These are phyloP conservation scores for Nakazawaea wyomingensis DNA, from an alignment of 805 yeast genomes.

Conservation along the genomic window DNA sequence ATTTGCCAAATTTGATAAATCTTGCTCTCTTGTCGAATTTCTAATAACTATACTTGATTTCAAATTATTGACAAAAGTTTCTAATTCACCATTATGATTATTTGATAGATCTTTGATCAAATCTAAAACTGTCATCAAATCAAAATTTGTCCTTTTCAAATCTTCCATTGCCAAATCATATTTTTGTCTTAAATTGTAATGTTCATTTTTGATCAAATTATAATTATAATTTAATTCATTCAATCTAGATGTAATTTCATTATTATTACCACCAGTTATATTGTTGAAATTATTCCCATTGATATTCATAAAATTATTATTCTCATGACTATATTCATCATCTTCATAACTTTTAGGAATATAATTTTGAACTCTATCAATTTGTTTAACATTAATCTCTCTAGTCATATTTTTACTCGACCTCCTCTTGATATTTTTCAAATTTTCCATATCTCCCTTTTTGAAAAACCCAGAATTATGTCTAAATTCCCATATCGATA, in stretches of 20 bases:
- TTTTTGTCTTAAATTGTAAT: conserved; percentile 35
- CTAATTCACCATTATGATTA: conserved; percentile 17
- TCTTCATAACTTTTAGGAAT: conserved; percentile 9
- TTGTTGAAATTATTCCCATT: background rate
- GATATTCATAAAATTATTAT: background rate
- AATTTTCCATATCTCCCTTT: conserved; percentile 72
- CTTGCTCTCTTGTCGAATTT: conserved; percentile 22
- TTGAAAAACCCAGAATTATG: conserved; percentile 76
- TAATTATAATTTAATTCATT: conserved; percentile 35
- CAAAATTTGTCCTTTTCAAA: conserved; percentile 43
- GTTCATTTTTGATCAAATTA: conserved; percentile 35
- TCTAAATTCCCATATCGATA: conserved; percentile 73
- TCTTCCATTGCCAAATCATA: conserved; percentile 46
- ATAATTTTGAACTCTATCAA: conserved; percentile 10
- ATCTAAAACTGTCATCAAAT: conserved; percentile 48
- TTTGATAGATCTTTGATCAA: conserved; percentile 21
- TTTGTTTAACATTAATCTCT: conserved; percentile 6
- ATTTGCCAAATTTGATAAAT: conserved; percentile 2
- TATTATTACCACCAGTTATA: background rate
- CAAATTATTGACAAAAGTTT: conserved; percentile 21
- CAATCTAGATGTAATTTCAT: conserved; percentile 14
- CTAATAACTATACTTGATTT: conserved; percentile 24
- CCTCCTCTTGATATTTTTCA: conserved; percentile 75
- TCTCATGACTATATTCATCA: conserved; percentile 6
- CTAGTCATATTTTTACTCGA: conserved; percentile 30